These are phyloP conservation scores for Medicago ruthenica DNA, from an alignment of 306 rosid genomes.

Conservation along the genomic window DNA sequence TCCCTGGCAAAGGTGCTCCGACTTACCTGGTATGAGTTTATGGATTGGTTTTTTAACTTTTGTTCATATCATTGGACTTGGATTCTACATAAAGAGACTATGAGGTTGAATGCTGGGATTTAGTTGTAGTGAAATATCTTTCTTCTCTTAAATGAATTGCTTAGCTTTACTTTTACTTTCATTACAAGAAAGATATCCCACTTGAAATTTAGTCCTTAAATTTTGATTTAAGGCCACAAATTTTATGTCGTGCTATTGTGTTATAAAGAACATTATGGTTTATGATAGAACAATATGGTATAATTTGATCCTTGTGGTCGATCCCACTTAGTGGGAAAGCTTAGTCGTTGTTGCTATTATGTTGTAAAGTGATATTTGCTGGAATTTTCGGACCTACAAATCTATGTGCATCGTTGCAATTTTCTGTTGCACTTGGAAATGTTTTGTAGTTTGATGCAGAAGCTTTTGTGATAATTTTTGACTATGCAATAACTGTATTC, in stretches of 20 bases:
- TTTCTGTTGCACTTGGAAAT: neutral
- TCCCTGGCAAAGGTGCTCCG: slow-evolving; percentile 78
- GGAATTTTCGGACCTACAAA: neutral
- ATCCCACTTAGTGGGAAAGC: too few relatives aligned
- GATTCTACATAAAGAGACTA: slow-evolving; percentile 11
- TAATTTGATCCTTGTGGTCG: too few relatives aligned
- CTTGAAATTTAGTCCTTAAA: neutral
- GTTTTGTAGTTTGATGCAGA: slow-evolving; percentile 5
- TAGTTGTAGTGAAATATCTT: neutral
- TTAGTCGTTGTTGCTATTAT: too few relatives aligned
- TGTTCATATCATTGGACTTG: neutral
- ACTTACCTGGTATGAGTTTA: slow-evolving; percentile 65
- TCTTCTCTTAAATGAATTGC: slow-evolving; percentile 11
- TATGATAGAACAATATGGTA: too few relatives aligned
- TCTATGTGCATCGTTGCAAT: neutral
- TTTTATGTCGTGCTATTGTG: slow-evolving; percentile 5
- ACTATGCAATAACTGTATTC: slow-evolving; percentile 25
- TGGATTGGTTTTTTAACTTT: slow-evolving; percentile 36
- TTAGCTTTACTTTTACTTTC: slow-evolving; percentile 28
- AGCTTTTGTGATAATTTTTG: neutral
- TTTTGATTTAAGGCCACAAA: neutral
- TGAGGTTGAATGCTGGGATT: slow-evolving; percentile 20
- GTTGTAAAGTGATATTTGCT: neutral
- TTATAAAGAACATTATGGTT: neutral
- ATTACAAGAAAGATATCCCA: neutral